phyloP scores from a whole-genome alignment of 805 yeast species.

The Candida boleticola region DNA sequence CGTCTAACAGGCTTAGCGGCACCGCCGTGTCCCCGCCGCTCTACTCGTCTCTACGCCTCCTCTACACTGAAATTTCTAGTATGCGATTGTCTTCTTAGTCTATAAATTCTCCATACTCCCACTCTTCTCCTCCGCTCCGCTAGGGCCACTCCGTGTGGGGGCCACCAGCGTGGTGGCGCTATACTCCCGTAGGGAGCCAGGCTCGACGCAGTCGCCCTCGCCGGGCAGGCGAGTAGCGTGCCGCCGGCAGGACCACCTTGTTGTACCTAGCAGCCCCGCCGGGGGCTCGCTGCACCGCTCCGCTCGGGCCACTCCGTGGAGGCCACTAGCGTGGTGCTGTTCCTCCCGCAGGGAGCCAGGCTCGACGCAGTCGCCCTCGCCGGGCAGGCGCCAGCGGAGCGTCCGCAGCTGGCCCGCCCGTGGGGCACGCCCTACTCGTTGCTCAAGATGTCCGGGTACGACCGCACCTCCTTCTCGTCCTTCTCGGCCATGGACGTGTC shows the following conservation, averaged over 20 bases:
- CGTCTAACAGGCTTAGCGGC: too few species aligned
- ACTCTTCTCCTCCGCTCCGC: background rate
- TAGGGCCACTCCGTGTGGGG: too few species aligned
- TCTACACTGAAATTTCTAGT: too few species aligned
- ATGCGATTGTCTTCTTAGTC: background rate
- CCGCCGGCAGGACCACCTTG: too few species aligned
- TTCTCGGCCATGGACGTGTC: slow-evolving; percentile 4
- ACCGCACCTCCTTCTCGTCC: slow-evolving; percentile 1
- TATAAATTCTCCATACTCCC: background rate
- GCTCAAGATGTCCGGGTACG: slow-evolving; percentile 4
- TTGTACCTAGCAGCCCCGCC: background rate
- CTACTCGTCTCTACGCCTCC: background rate
- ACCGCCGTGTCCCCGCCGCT: background rate
- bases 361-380: too few species aligned
- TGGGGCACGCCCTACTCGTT: background rate
- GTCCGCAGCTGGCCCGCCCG: background rate
- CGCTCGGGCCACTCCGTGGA: background rate
- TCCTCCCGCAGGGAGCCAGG: too few species aligned
- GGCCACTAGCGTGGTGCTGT: too few species aligned
- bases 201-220: background rate
- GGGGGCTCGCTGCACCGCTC: background rate
- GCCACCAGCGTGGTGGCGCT: too few species aligned
- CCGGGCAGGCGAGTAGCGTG: too few species aligned
- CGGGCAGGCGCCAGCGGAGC: background rate
- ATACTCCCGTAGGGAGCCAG: background rate